Base-by-base conservation (phyloP, 805 yeast species). In the Lachancea fermentati region DNA sequence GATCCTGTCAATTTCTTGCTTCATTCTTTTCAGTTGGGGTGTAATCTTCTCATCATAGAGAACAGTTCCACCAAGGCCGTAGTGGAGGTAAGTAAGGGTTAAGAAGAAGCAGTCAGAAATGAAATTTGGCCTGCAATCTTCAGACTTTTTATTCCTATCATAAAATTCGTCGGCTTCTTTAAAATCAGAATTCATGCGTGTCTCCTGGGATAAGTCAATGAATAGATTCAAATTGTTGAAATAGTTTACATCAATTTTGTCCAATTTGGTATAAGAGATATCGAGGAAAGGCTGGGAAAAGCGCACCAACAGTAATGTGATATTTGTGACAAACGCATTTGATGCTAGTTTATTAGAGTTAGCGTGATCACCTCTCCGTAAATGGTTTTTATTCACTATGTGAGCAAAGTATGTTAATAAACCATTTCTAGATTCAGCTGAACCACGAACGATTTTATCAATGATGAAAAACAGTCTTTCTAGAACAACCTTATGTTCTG, bases 81-180 rank as follows among this genome's bases (percentile, higher is more conserved):
- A 93, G 50, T 91, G 89, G 36, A 86, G 62, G 58, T 82, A 88
- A 0, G 95, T 79, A 37, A 83, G 68, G 4, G 89, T 78, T 41
- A 93, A 59, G 54, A 73, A 93, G 61, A 88, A 93, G 53, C 95
- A 82, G 49, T 91, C 93, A 6, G 96, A 79, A n/a, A 93, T 86
- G 58, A 93, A 93, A 54, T 93, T 91, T 19, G 72, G 58, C 45
- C 60, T 57, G 26, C 45, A 46, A n/a, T 55, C 62, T 1, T 50
- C 62, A n/a, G 60, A 55, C 9, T 67, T 58, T 30, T 63, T 65
- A 28, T 64, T 58, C 2, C 62, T 51, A 4, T 70, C 62, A 52
- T 75, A 76, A 51, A 74, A 78, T 36, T 75, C 78, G 36, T 72
- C 71, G 4, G 86, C 82, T 52, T 85, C 93, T 42, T 73, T 73